These are phyloP conservation scores for Penicillium sp. DNA, from an alignment of 2,329 filamentous ascomycete species.

Conservation along the genomic window DNA sequence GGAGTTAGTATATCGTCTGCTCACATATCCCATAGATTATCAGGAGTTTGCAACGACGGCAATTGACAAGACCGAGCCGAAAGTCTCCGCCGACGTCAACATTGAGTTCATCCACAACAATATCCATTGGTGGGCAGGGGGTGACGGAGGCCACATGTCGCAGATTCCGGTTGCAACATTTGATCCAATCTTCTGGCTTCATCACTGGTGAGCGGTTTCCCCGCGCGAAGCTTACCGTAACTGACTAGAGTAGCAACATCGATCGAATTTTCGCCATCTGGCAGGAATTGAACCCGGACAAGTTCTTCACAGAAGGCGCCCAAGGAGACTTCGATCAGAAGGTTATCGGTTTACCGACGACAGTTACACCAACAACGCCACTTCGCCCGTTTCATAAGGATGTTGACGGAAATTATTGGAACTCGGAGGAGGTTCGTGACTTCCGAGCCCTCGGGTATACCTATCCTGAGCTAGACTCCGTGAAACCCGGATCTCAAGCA, in stretches of 20 bases:
- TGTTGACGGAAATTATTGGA: background rate
- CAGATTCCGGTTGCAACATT: slow-evolving; percentile 15
- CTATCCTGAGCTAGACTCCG: slow-evolving; percentile 8
- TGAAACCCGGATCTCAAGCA: background rate
- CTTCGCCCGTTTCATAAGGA: slow-evolving; percentile 11
- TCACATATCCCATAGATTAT: slow-evolving; percentile 1
- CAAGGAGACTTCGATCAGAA: background rate
- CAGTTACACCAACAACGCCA: background rate
- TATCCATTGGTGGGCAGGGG: slow-evolving; percentile 10
- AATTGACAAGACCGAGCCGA: background rate
- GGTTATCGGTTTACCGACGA: background rate
- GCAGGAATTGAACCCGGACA: slow-evolving; percentile 15
- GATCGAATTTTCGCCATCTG: slow-evolving; percentile 12
- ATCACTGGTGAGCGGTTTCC: slow-evolving; percentile 16
- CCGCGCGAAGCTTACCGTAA: background rate
- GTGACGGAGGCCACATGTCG: slow-evolving; percentile 16
- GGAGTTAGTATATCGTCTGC: slow-evolving; percentile 1
- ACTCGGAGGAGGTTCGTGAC: slow-evolving; percentile 3
- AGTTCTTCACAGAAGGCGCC: slow-evolving; percentile 5
- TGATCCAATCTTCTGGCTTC: slow-evolving; percentile 21
- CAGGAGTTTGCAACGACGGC: slow-evolving; percentile 2
- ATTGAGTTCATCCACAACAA: slow-evolving; percentile 19
- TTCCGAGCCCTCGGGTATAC: slow-evolving; percentile 5
- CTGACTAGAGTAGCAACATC: slow-evolving; percentile 1
- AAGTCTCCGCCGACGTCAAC: background rate